Evolutionary conservation across 768 basidiomycete genomes (phyloP).

Genomic region (Russula sp.): DNA sequence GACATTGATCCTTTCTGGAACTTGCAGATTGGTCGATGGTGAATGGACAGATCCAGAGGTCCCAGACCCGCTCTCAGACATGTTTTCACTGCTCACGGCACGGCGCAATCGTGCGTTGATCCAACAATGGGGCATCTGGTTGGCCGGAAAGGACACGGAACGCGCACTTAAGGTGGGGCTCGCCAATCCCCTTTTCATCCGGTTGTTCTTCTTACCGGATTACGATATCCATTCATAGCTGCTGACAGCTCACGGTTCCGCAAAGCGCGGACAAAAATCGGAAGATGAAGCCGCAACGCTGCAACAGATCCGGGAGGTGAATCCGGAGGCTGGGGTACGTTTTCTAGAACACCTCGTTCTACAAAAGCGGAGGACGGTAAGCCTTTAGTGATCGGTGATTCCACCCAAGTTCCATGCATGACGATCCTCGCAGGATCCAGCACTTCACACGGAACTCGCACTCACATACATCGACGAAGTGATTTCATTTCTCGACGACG

Average conservation of each 20-base stretch:
- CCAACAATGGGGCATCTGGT: constrained; percentile 77
- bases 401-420: neutral
- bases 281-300: constrained; percentile 58
- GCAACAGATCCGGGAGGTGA: constrained; percentile 50
- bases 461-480: constrained; percentile 13
- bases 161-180: constrained; percentile 60
- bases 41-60: constrained; percentile 59
- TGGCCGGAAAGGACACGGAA: constrained; percentile 61
- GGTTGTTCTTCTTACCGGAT: neutral
- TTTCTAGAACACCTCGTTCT: constrained; percentile 82
- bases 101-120: constrained; percentile 56
- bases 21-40: constrained; percentile 55
- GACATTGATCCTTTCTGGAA: neutral
- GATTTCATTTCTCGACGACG: constrained; percentile 26
- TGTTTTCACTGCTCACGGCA: constrained; percentile 50
- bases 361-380: constrained; percentile 56
- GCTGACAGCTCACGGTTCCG: constrained; percentile 47
- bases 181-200: neutral
- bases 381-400: constrained; percentile 3
- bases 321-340: constrained; percentile 54
- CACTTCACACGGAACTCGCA: constrained; percentile 57
- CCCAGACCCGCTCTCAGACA: constrained; percentile 53
- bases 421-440: constrained; percentile 40
- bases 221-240: constrained; percentile 38
- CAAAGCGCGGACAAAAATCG: constrained; percentile 51